A percentile compares a stretch with the other conserved stretches of the same genome.
phyloP scores from a whole-genome alignment of 352 stramenopile species.

The Phytophthora sojae region DNA sequence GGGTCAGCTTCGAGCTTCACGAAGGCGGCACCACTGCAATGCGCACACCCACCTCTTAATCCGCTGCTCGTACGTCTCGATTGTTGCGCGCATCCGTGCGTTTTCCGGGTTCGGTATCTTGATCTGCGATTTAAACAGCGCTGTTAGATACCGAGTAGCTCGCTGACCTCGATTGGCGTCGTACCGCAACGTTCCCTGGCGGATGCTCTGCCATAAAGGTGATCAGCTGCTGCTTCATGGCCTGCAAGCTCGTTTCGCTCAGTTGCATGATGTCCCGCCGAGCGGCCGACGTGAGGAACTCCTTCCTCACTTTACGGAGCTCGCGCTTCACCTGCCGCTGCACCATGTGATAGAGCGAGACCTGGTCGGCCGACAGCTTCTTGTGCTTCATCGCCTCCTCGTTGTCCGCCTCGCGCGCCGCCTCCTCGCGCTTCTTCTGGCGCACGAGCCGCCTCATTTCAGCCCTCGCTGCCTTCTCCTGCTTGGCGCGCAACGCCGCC shows the following conservation, averaged over 20 bases:
- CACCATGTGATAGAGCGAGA: conserved; percentile 68
- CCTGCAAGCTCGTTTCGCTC: conserved; percentile 71
- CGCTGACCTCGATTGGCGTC: not conserved
- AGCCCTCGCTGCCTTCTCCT: conserved; percentile 54
- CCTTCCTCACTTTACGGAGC: conserved; percentile 70
- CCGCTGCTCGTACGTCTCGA: conserved; percentile 57
- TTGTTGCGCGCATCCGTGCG: conserved; percentile 53
- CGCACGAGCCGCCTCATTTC: conserved; percentile 55
- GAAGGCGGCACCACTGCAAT: too few species aligned
- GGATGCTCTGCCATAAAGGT: conserved; percentile 62
- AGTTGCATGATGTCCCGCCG: conserved; percentile 71
- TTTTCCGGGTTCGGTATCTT: conserved; percentile 73
- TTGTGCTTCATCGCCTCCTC: conserved; percentile 50
- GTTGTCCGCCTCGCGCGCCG: conserved; percentile 46
- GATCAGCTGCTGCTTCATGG: conserved; percentile 70
- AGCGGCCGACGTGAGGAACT: conserved; percentile 67
- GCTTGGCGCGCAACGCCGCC: conserved; percentile 52
- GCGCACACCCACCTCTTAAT: conserved; percentile 39
- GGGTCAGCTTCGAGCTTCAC: not conserved
- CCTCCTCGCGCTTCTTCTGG: conserved; percentile 57
- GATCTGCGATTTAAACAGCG: conserved; percentile 25
- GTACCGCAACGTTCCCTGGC: conserved; percentile 57
- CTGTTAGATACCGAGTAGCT: conserved; percentile 5
- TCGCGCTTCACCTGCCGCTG: conserved; percentile 67
- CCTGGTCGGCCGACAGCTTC: conserved; percentile 58